A percentile compares a stretch with the other conserved stretches of the same genome.
Conservation (phyloP, 805 yeast species). For the Komagataella pseudopastoris region DNA sequence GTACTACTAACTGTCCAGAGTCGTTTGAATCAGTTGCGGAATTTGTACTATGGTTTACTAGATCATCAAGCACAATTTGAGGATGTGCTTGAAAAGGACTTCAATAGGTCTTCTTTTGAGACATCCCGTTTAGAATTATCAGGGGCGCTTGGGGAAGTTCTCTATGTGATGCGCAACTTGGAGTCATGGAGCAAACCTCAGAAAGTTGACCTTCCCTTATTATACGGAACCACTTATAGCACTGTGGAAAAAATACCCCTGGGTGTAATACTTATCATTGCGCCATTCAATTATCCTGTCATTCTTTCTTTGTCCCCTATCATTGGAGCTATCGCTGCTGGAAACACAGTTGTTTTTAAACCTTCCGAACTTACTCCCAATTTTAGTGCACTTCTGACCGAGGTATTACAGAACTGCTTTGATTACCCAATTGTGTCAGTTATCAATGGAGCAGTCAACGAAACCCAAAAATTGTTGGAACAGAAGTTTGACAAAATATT, state of each 20-base stretch:
- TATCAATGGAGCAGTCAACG: conserved; percentile 61
- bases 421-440: conserved; percentile 44
- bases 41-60: conserved; percentile 47
- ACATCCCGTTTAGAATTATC: conserved; percentile 45
- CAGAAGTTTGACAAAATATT: conserved; percentile 70
- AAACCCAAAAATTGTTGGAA: conserved; percentile 40
- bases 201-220: conserved; percentile 21
- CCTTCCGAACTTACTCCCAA: conserved; percentile 64
- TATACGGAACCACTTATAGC: conserved; percentile 11
- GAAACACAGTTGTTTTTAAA: conserved; percentile 68
- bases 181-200: conserved; percentile 48
- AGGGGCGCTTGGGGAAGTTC: conserved; percentile 38
- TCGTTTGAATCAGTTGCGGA: conserved; percentile 51
- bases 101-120: conserved; percentile 53
- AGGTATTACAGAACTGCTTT: conserved; percentile 35
- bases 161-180: conserved; percentile 44
- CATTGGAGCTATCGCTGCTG: conserved; percentile 73
- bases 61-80: conserved; percentile 43
- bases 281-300: conserved; percentile 77
- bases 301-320: conserved; percentile 50
- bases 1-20: conserved; percentile 23
- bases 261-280: conserved; percentile 62
- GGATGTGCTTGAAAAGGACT: conserved; percentile 51
- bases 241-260: conserved; percentile 26
- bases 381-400: conserved; percentile 42